A percentile compares a stretch with the other conserved stretches of the same genome.
Conservation (phyloP, 306 rosid species). For the Cyamopsis tetragonoloba region DNA sequence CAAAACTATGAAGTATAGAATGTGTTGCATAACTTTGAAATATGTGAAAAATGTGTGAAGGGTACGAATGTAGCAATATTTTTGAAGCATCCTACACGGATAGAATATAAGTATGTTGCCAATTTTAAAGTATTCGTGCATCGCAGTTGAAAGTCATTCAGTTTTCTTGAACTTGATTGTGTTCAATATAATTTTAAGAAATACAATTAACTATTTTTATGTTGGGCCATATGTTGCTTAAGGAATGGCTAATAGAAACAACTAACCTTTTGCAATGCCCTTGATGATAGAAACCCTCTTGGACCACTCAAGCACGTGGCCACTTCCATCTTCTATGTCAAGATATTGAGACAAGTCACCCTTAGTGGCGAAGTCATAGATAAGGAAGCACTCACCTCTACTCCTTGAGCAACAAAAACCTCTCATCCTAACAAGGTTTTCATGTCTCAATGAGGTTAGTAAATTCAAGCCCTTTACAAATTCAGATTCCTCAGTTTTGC, state of each 20-base stretch:
- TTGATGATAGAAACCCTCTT: conserved; percentile 65
- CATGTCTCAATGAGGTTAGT: conserved; percentile 66
- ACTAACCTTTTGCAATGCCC: conserved; percentile 85
- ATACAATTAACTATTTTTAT: too few relatives aligned
- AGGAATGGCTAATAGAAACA: not conserved
- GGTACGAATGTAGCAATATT: too few relatives aligned
- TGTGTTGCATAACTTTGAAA: too few relatives aligned
- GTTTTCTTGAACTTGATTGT: not conserved
- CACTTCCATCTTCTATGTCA: conserved; percentile 61
- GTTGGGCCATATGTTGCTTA: not conserved
- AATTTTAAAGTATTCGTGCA: too few relatives aligned
- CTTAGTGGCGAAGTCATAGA: conserved; percentile 69
- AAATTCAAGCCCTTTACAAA: conserved; percentile 66
- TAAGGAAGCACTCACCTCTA: conserved; percentile 87
- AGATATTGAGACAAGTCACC: conserved; percentile 68
- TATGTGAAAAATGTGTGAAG: too few relatives aligned
- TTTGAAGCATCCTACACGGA: too few relatives aligned
- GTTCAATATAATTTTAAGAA: not conserved
- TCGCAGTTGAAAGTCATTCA: too few relatives aligned
- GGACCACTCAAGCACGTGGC: conserved; percentile 72
- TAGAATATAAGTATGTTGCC: too few relatives aligned
- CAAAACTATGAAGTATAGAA: too few relatives aligned
- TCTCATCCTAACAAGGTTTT: conserved; percentile 68
- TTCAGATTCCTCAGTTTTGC: conserved; percentile 82
- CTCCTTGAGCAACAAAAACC: conserved; percentile 94